A percentile compares a stretch with the other conserved stretches of the same genome.
Evolutionary conservation across 192 early-diverging fungal genomes (phyloP).

Genomic region (Mortierella antarctica): DNA sequence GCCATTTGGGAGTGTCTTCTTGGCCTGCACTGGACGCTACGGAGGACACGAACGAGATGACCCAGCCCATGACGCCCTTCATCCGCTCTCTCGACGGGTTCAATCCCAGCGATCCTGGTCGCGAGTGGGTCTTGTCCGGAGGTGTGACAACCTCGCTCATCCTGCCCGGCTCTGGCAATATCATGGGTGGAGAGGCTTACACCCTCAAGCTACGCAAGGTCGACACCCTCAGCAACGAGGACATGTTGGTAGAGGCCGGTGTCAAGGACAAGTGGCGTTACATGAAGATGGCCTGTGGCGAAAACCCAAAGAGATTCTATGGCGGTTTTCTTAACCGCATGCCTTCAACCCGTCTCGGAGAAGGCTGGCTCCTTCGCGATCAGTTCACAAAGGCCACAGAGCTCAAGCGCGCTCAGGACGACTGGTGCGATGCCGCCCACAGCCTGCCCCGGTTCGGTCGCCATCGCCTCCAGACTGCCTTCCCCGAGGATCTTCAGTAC

Average conservation of each 20-base stretch:
- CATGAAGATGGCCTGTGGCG: slow-evolving; percentile 89
- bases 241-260: slow-evolving; percentile 72
- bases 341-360: slow-evolving; percentile 69
- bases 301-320: slow-evolving; percentile 77
- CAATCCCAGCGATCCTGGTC: slow-evolving; percentile 69
- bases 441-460: slow-evolving; percentile 58
- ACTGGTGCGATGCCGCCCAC: slow-evolving; percentile 52
- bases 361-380: slow-evolving; percentile 74
- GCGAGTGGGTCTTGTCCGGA: slow-evolving; percentile 62
- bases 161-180: slow-evolving; percentile 78
- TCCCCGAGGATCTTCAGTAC: slow-evolving; percentile 68
- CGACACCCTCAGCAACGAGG: slow-evolving; percentile 64
- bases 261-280: slow-evolving; percentile 68
- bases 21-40: slow-evolving; percentile 70
- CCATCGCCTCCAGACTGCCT: slow-evolving; percentile 60
- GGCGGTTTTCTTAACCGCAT: slow-evolving; percentile 73
- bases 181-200: slow-evolving; percentile 83
- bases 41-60: slow-evolving; percentile 75
- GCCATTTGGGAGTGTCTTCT: slow-evolving; percentile 73
- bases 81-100: slow-evolving; percentile 76
- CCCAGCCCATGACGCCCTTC: slow-evolving; percentile 68
- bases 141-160: slow-evolving; percentile 80
- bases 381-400: slow-evolving; percentile 63
- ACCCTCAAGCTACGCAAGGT: slow-evolving; percentile 71
- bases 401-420: slow-evolving; percentile 65